Conservation (phyloP, 2,329 filamentous ascomycete genomes). For the Aurifilum marmelostoma region DNA sequence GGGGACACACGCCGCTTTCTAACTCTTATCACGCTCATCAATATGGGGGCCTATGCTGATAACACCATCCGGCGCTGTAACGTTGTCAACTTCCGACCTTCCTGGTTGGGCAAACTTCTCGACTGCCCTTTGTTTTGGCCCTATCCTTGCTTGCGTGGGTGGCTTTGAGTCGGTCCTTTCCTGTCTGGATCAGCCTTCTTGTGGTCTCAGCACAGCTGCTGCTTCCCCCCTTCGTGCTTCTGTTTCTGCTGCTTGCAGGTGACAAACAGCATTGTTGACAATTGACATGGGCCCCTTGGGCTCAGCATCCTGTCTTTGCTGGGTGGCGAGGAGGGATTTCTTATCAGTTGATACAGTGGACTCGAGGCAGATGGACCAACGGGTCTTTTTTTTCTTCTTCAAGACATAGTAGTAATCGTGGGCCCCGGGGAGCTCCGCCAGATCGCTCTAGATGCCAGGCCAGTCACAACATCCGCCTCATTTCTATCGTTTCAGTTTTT, state of each 20-base stretch:
- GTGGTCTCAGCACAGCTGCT: background rate
- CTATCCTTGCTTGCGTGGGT: background rate
- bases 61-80: slow-evolving; percentile 21
- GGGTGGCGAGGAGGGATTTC: background rate
- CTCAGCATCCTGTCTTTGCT: background rate
- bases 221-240: background rate
- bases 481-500: background rate
- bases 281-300: background rate
- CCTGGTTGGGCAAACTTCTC: slow-evolving; percentile 10
- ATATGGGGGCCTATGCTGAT: slow-evolving; percentile 9
- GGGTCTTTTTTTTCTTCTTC: no score
- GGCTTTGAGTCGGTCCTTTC: slow-evolving; percentile 8
- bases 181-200: background rate
- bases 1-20: background rate
- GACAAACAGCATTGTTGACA: background rate
- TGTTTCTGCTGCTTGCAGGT: no score
- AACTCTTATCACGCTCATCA: slow-evolving; percentile 3
- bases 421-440: background rate
- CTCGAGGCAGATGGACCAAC: background rate
- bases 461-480: background rate
- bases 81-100: slow-evolving; percentile 19
- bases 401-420: background rate
- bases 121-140: background rate
- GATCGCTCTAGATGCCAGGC: background rate
- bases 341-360: background rate